Percentiles rank a stretch among this genome's conserved stretches.
phyloP scores from a whole-genome alignment of 768 basidiomycete genomes.

The Pulveroboletus sp. region DNA sequence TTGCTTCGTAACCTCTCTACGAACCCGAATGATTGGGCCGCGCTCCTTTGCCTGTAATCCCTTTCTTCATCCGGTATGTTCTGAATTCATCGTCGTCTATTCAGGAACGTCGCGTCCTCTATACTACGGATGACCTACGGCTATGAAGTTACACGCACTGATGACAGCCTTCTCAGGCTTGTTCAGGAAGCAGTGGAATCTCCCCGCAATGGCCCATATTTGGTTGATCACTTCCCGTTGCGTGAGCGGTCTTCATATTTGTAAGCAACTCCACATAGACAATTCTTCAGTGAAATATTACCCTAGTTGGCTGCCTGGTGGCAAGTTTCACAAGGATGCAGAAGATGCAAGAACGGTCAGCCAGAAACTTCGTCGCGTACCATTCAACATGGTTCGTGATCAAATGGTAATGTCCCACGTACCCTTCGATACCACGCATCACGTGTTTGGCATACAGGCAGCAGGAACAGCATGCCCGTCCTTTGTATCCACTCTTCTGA shows the following conservation, averaged over 20 bases:
- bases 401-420: conserved; percentile 6
- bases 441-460: not conserved
- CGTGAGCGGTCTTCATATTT: not conserved
- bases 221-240: conserved; percentile 7
- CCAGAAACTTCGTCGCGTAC: not conserved
- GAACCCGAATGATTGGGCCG: not conserved
- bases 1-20: conserved; percentile 1
- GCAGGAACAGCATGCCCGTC: not conserved
- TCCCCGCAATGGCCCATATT: not conserved
- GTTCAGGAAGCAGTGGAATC: not conserved
- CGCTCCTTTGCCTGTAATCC: not conserved
- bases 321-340: conserved; percentile 5
- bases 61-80: no score
- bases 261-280: not conserved
- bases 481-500: not conserved
- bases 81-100: not conserved
- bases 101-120: not conserved
- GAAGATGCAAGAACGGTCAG: not conserved
- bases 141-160: not conserved
- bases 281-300: conserved; percentile 6
- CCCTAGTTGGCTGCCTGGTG: conserved; percentile 12
- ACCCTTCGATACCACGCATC: not conserved
- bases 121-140: not conserved
- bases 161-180: conserved; percentile 2
- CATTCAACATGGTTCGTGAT: conserved; percentile 6